phyloP scores from a whole-genome alignment of 805 yeast species.

The Barnettozyma siamensis region DNA sequence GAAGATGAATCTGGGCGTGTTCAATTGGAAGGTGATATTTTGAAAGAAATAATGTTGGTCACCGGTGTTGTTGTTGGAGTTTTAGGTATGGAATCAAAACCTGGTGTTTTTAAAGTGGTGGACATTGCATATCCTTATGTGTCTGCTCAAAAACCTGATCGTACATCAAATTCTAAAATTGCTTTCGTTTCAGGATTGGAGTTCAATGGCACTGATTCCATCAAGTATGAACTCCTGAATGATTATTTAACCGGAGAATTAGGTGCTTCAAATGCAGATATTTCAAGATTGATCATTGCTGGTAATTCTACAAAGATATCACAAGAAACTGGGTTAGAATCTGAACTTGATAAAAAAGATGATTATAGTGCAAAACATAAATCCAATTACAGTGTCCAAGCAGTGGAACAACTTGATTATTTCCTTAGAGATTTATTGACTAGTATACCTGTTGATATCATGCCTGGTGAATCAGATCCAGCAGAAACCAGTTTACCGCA shows the following conservation, averaged over 20 bases:
- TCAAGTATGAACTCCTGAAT: slow-evolving; percentile 50
- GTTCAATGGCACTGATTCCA: slow-evolving; percentile 41
- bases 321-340: slow-evolving; percentile 7
- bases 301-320: slow-evolving; percentile 55
- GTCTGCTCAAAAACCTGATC: slow-evolving; percentile 43
- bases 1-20: slow-evolving; percentile 95
- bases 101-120: slow-evolving; percentile 79
- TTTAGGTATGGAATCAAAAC: slow-evolving; percentile 75
- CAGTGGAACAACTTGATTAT: slow-evolving; percentile 51
- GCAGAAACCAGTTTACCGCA: slow-evolving; percentile 84
- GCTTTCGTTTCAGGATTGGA: slow-evolving; percentile 77
- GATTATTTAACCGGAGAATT: slow-evolving; percentile 72
- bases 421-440: slow-evolving; percentile 51
- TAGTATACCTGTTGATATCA: slow-evolving; percentile 61
- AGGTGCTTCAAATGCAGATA: slow-evolving; percentile 32
- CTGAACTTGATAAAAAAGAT: slow-evolving; percentile 18
- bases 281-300: slow-evolving; percentile 55
- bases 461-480: slow-evolving; percentile 88
- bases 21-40: slow-evolving; percentile 54
- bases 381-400: slow-evolving; percentile 43
- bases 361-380: slow-evolving; percentile 46
- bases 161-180: slow-evolving; percentile 33
- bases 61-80: slow-evolving; percentile 89
- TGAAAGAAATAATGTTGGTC: slow-evolving; percentile 54
- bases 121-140: slow-evolving; percentile 71